Evolutionary conservation across 345 rosid species (phyloP).

Genomic region (Arabidopsis thaliana): DNA sequence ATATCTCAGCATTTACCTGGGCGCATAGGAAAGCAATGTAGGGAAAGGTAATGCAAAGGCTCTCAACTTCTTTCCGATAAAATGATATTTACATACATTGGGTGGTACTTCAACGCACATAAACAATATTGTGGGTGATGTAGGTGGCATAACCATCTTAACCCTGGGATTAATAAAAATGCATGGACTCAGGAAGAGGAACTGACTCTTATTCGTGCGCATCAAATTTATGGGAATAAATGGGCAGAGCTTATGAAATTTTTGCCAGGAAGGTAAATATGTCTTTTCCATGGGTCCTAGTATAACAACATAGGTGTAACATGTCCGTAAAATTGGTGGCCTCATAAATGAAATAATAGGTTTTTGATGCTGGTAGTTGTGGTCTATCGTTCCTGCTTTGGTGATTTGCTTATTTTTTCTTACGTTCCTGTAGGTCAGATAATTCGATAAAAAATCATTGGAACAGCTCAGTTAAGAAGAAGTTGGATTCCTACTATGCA

Average conservation of each 20-base stretch:
- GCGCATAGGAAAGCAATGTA: slow-evolving; percentile 97
- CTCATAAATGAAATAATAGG: not conserved
- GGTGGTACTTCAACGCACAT: slow-evolving; percentile 24
- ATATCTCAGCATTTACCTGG: slow-evolving; percentile 98
- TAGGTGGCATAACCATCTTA: slow-evolving; percentile 99
- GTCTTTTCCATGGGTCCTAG: slow-evolving; percentile 17
- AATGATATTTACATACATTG: not conserved
- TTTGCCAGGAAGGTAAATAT: slow-evolving; percentile 92
- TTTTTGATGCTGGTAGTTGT: slow-evolving; percentile 9
- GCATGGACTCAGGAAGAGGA: slow-evolving; percentile 99
- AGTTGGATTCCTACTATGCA: slow-evolving; percentile 86
- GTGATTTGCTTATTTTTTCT: slow-evolving; percentile 31
- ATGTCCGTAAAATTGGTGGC: slow-evolving; percentile 13
- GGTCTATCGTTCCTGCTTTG: slow-evolving; percentile 22
- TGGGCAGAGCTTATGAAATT: slow-evolving; percentile 98
- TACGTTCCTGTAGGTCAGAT: slow-evolving; percentile 83
- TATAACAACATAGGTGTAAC: slow-evolving; percentile 9
- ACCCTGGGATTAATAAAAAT: slow-evolving; percentile 94
- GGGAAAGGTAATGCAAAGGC: slow-evolving; percentile 75
- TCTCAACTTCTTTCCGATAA: slow-evolving; percentile 15
- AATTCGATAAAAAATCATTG: slow-evolving; percentile 98
- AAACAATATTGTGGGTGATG: slow-evolving; percentile 37
- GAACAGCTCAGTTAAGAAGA: slow-evolving; percentile 99
- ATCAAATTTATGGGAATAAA: slow-evolving; percentile 93
- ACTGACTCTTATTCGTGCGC: slow-evolving; percentile 93